Evolutionary conservation across 177 flowering plant species (phyloP).

Genomic region (Vitis hybrid): DNA sequence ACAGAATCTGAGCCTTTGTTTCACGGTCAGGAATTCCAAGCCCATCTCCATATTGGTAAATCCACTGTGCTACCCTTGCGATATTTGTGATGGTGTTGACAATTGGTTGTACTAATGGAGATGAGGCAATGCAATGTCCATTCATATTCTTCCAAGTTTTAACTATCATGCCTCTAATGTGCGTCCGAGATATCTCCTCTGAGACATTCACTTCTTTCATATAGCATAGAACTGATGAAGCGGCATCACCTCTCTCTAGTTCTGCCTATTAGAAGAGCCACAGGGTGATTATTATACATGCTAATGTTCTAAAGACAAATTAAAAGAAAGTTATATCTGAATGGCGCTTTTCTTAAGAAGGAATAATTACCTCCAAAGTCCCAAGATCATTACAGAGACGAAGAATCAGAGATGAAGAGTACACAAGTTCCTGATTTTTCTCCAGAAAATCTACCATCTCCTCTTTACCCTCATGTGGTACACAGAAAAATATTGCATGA

Average conservation of each 20-base stretch:
- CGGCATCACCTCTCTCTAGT: constrained; percentile 45
- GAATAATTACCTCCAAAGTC: constrained; percentile 28
- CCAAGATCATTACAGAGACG: constrained; percentile 56
- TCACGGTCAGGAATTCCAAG: constrained; percentile 32
- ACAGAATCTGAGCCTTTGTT: constrained; percentile 20
- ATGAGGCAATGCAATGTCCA: constrained; percentile 6
- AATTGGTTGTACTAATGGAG: constrained; percentile 18
- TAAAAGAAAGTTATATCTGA: too few species aligned
- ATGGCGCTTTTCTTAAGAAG: too few species aligned
- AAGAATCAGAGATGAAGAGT: constrained; percentile 34
- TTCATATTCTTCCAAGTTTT: constrained; percentile 46
- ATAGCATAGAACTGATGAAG: constrained; percentile 45
- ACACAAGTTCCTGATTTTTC: constrained; percentile 23
- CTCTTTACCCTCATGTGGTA: not conserved
- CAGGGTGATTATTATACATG: not conserved
- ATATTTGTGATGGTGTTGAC: constrained; percentile 20
- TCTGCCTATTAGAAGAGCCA: constrained; percentile 29
- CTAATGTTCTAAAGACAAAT: too few species aligned
- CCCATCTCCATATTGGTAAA: constrained; percentile 47
- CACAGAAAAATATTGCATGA: constrained; percentile 8
- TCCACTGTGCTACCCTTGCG: constrained; percentile 33
- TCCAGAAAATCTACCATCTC: constrained; percentile 2
- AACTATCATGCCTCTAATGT: constrained; percentile 27
- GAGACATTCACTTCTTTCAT: constrained; percentile 40
- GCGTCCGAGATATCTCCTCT: constrained; percentile 34